Evolutionary conservation across 2,329 filamentous ascomycete species (phyloP).

Genomic region (Exophiala spinifera): DNA sequence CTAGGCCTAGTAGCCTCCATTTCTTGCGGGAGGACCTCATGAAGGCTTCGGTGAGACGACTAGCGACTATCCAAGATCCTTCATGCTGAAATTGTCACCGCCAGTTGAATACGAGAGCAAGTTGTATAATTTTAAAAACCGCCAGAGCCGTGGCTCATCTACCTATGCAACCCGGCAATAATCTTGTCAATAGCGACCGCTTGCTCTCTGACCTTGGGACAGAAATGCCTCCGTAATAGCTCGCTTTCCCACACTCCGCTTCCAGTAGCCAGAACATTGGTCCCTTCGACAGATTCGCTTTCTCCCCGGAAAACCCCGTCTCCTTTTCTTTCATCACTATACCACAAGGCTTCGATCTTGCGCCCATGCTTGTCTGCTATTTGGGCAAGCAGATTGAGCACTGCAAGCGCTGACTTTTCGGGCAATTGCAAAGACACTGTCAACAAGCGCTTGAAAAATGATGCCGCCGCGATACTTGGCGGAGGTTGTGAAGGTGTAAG

Average conservation of each 20-base stretch:
- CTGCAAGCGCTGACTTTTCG: conserved; percentile 80
- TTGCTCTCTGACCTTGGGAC: conserved; percentile 77
- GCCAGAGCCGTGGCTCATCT: not conserved
- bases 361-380: conserved; percentile 77
- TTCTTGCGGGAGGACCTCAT: no score
- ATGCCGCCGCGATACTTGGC: conserved; percentile 80
- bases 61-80: no score
- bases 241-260: conserved; percentile 93
- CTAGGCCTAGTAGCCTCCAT: no score
- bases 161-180: conserved; percentile 38
- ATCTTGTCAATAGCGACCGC: conserved; percentile 67
- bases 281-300: conserved; percentile 72
- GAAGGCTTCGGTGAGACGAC: no score
- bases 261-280: conserved; percentile 73
- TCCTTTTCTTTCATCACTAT: conserved; percentile 88
- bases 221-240: conserved; percentile 78
- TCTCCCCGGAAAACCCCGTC: conserved; percentile 81
- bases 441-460: conserved; percentile 89
- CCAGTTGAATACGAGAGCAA: not conserved
- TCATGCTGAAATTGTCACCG: not conserved
- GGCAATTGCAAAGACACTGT: conserved; percentile 78
- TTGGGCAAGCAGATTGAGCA: conserved; percentile 73
- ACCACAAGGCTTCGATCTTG: conserved; percentile 84
- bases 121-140: not conserved
- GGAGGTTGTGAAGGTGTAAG: conserved; percentile 66